Evolutionary conservation across 805 yeast genomes (phyloP), one percentile per base, ranked within the genome.

Genomic region (Priceomyces medius): DNA sequence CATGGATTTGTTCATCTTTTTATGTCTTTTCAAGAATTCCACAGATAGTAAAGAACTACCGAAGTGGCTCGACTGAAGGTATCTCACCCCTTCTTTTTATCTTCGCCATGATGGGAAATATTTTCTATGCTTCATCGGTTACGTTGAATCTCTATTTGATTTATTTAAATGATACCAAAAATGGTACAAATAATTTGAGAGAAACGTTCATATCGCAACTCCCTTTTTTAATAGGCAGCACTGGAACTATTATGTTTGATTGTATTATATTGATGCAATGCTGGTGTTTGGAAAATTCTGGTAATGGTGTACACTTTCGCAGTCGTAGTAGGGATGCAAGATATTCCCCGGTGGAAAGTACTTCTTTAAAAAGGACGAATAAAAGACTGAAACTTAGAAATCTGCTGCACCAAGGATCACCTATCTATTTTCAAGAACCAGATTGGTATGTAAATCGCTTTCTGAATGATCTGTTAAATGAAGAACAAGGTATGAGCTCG

Each of bases 191-290:
- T 31, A 64, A 64, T 47, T 7, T 35, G 33, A 50, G 49, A 41
- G 63, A 48, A 6, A 85, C 83, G 53, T 61, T 86, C 19, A 53
- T 63, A 49, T 80, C 78, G 29, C 95, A 88, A 52, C 55, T 87
- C 37, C 96, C 97, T 0, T 89, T 81, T 54, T 65, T 90, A 21
- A 55, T 87, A 13, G 96, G 97, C 0, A 80, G 89, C 49, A 75
- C 85, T 0, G 96, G 97, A 3, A 88, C 97, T 0, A 76, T 89
- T 16, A 47, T 80, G 3, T 87, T 89, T 59, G 74, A 68, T 47
- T 37, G 46, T 16, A 47, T 62, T 13, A 58, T 69, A 20, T 48
- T 69, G 26, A 48, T 58, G 35, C 74, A 69, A 49, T 63, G 55
- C 43, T 59, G 63, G 64, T n/a, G n/a, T n/a, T n/a, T n/a, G n/a